Evolutionary conservation across 768 basidiomycete species (phyloP).

Genomic region (Boletellus sp.): DNA sequence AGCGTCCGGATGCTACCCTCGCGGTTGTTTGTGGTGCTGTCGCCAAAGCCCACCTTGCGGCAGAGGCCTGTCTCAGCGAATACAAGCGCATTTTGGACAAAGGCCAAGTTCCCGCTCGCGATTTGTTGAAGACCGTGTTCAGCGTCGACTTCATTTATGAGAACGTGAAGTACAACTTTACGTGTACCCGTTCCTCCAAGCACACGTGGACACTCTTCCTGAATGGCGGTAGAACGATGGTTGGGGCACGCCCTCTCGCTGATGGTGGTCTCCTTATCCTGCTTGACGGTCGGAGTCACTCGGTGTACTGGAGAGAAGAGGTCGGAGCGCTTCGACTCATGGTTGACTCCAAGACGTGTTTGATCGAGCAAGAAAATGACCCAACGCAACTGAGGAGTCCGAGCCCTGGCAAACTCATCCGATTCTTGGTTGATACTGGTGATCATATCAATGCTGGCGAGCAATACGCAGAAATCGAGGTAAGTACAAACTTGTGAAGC

Average conservation of each 20-base stretch:
- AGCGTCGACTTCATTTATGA: slow-evolving; percentile 98
- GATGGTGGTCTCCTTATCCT: slow-evolving; percentile 93
- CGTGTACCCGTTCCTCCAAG: slow-evolving; percentile 84
- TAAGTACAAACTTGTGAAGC: slow-evolving; percentile 31
- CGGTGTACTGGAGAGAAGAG: slow-evolving; percentile 97
- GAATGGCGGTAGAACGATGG: slow-evolving; percentile 90
- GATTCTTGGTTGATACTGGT: slow-evolving; percentile 93
- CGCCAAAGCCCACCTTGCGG: slow-evolving; percentile 88
- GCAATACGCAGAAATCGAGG: slow-evolving; percentile 97
- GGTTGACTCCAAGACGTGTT: slow-evolving; percentile 96
- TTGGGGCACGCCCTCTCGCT: slow-evolving; percentile 88
- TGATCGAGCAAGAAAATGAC: slow-evolving; percentile 99
- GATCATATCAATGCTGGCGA: slow-evolving; percentile 97
- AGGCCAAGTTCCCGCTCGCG: slow-evolving; percentile 94
- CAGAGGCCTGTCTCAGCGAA: slow-evolving; percentile 85
- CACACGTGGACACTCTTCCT: slow-evolving; percentile 93
- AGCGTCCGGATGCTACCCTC: slow-evolving; percentile 87
- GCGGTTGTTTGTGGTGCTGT: slow-evolving; percentile 97
- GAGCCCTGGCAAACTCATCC: slow-evolving; percentile 92
- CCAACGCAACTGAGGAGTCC: slow-evolving; percentile 96
- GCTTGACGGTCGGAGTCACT: slow-evolving; percentile 92
- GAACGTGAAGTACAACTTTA: slow-evolving; percentile 91
- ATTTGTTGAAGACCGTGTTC: slow-evolving; percentile 95
- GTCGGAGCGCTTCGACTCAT: slow-evolving; percentile 89
- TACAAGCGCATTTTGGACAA: slow-evolving; percentile 97